Evolutionary conservation across 1,284 basidiomycete species (phyloP), one percentile per base, ranked within the genome.

Genomic region (Trichosporon asahii): DNA sequence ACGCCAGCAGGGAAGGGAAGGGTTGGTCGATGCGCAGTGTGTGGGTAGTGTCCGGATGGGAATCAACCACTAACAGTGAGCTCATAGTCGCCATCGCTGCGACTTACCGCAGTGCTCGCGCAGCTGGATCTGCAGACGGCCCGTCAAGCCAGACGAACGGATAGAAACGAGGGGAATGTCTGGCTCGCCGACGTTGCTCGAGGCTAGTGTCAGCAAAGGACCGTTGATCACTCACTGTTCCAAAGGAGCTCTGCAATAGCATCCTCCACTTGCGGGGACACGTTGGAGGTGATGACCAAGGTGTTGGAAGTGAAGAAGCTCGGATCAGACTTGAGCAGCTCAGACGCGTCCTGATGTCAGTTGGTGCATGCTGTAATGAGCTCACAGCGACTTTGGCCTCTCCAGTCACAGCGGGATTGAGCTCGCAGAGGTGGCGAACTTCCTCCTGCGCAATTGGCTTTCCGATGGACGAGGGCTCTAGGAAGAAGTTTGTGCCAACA

Each of bases 401-500:
- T 2, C 93, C 92, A 63, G 90, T 85, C 3, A 98, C 95, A 68
- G 89, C 87, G 2, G 93, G 91, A 82, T 98, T 99, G 68, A 99
- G 88, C 84, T 98, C 96, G 15, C 85, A 81, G 3, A 99, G 86
- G 60, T 92, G 74, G 27, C 88, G 86, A 18, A 92, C 91, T 3
- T 90, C 90, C 80, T 98, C 93, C 68, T 88, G 81, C 0, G 95
- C 94, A 61, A 93, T 89, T 66, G 86, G 86, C 79, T 90, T 90
- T 9, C 93, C 94, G 67, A 97, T 86, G 75, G 90, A 92, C 27
- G 88, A 85, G 0, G 86, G 86, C 66, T 93, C 89, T 27, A 99
- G 86, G 85, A 99, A 99, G 86, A 98, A 98, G 86, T 98, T 98
- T 85, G 94, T 93, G 0, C 94, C 94, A 0, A 94, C 89, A 77